Evolutionary conservation across 2,329 filamentous ascomycete species (phyloP).

Genomic region (Paecilomyces sp.): DNA sequence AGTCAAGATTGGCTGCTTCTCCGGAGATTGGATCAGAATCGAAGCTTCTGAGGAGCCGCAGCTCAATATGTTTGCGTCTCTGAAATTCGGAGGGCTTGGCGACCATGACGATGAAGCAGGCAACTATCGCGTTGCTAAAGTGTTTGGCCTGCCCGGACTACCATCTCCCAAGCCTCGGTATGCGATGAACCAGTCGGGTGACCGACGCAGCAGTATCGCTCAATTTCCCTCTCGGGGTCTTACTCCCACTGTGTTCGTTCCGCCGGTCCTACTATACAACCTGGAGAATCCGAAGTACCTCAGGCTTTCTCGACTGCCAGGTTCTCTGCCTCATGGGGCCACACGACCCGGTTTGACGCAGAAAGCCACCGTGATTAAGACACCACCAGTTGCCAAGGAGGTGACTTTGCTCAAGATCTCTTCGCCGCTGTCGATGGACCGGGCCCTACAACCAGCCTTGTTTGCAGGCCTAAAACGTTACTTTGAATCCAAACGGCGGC

Average conservation of each 20-base stretch:
- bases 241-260: conserved; percentile 65
- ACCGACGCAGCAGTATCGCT: conserved; percentile 49
- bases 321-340: conserved; percentile 35
- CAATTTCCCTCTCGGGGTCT: conserved; percentile 37
- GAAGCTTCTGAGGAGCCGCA: conserved; percentile 67
- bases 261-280: conserved; percentile 81
- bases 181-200: conserved; percentile 43
- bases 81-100: conserved; percentile 50
- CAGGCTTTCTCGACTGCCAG: conserved; percentile 59
- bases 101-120: conserved; percentile 49
- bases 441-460: conserved; percentile 75
- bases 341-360: conserved; percentile 53
- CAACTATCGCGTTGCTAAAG: conserved; percentile 77
- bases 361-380: conserved; percentile 37
- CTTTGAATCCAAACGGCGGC: conserved; percentile 73
- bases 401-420: conserved; percentile 84
- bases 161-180: conserved; percentile 49
- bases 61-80: conserved; percentile 51
- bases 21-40: conserved; percentile 89
- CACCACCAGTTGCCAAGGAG: conserved; percentile 61
- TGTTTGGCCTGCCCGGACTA: conserved; percentile 75
- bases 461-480: conserved; percentile 81
- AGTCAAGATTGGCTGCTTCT: conserved; percentile 90
- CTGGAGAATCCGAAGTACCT: conserved; percentile 71
- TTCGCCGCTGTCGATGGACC: conserved; percentile 80